These are phyloP conservation scores for Phialophora verrucosa DNA, from an alignment of 2,329 filamentous ascomycete species.

Conservation along the genomic window DNA sequence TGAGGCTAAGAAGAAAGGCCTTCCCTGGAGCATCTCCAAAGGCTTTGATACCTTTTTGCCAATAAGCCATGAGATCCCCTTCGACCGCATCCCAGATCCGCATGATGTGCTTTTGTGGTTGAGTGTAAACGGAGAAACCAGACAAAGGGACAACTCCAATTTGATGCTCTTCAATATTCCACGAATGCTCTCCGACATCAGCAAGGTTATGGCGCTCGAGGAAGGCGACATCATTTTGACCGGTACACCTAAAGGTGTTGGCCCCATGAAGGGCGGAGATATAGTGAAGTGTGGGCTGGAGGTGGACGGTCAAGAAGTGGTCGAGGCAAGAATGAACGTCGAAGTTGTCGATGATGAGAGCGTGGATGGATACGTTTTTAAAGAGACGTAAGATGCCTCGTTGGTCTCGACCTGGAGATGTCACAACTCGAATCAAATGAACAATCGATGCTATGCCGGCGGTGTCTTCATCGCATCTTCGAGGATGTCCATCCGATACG, in stretches of 20 bases:
- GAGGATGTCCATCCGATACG: not conserved
- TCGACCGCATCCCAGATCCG: conserved; percentile 79
- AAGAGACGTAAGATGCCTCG: conserved; percentile 63
- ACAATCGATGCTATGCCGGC: not conserved
- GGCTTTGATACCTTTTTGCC: conserved; percentile 98
- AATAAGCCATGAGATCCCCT: conserved; percentile 79
- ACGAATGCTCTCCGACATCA: conserved; percentile 85
- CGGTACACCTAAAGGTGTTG: conserved; percentile 97
- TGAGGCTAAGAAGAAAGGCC: conserved; percentile 94
- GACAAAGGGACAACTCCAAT: conserved; percentile 86
- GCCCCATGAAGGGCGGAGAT: conserved; percentile 82
- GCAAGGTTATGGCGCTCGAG: conserved; percentile 90
- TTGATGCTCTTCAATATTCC: conserved; percentile 95
- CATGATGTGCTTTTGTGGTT: conserved; percentile 88
- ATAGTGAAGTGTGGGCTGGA: conserved; percentile 82
- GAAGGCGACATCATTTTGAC: conserved; percentile 92
- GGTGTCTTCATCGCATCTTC: not conserved
- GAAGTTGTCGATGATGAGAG: conserved; percentile 72
- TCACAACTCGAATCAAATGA: conserved; percentile 1
- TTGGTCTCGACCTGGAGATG: not conserved
- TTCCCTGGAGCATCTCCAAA: conserved; percentile 96
- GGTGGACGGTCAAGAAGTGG: conserved; percentile 79
- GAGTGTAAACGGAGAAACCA: conserved; percentile 76
- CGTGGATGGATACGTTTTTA: conserved; percentile 76
- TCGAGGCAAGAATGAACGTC: conserved; percentile 84